Percentiles rank a stretch among this genome's conserved stretches.
phyloP scores from a whole-genome alignment of 345 rosid genomes.

The Syzygium aromaticum region DNA sequence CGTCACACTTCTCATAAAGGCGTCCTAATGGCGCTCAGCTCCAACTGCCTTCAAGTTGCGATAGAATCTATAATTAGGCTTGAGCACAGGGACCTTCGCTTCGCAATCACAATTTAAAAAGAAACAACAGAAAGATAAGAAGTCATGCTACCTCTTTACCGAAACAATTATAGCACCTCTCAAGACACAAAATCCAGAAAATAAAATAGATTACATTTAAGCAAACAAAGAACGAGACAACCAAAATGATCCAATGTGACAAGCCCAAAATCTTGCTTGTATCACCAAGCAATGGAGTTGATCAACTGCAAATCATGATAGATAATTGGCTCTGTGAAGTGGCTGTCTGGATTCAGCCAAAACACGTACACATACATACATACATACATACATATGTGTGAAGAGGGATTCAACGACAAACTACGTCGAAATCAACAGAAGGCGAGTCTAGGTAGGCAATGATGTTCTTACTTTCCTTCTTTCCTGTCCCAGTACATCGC shows the following conservation, averaged over 20 bases:
- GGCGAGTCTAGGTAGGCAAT: not conserved
- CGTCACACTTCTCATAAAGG: slow-evolving; percentile 27
- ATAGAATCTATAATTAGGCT: not conserved
- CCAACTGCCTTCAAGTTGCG: not conserved
- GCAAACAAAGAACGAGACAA: not conserved
- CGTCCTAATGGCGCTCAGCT: slow-evolving; percentile 1
- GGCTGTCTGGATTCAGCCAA: not conserved
- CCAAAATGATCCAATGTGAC: not conserved
- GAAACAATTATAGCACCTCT: too few species aligned
- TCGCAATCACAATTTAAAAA: not conserved
- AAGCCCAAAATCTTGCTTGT: not conserved
- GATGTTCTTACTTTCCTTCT: not conserved
- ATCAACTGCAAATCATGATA: not conserved
- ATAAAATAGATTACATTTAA: not conserved
- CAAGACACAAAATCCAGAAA: too few species aligned
- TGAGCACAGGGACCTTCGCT: not conserved
- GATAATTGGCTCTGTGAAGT: not conserved
- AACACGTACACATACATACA: not conserved
- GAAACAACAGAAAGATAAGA: not conserved
- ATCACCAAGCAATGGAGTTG: not conserved
- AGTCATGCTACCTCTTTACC: too few species aligned
- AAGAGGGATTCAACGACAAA: not conserved
- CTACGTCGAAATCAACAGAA: not conserved
- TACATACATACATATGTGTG: not conserved
- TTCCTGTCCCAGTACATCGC: not conserved